These are phyloP conservation scores for Hydnum rufescens DNA, from an alignment of 768 basidiomycete genomes.

Conservation along the genomic window DNA sequence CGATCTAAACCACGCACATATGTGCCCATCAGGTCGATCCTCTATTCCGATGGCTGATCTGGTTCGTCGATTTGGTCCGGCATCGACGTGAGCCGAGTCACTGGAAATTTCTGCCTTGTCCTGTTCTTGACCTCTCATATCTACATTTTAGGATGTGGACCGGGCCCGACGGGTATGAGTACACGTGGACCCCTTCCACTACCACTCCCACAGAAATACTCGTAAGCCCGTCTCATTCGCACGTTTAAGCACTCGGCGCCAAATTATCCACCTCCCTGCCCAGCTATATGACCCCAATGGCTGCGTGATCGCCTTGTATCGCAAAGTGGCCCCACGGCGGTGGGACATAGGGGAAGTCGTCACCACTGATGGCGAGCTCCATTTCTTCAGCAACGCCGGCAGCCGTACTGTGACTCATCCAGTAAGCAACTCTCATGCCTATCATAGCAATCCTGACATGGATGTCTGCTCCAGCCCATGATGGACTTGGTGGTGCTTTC, in stretches of 20 bases:
- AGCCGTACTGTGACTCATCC: constrained; percentile 40
- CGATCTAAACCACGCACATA: neutral
- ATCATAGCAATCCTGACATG: neutral
- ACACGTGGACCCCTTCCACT: constrained; percentile 47
- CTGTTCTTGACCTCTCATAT: constrained; percentile 24
- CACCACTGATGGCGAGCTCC: constrained; percentile 46
- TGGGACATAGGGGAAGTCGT: constrained; percentile 69
- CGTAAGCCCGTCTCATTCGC: constrained; percentile 22
- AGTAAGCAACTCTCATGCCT: constrained; percentile 21
- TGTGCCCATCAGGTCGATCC: constrained; percentile 33
- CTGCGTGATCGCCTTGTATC: constrained; percentile 48
- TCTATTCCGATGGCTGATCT: constrained; percentile 68
- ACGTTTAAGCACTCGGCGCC: constrained; percentile 10
- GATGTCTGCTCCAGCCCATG: constrained; percentile 39
- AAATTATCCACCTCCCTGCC: constrained; percentile 11
- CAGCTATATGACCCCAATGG: constrained; percentile 54
- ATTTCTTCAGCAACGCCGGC: constrained; percentile 61
- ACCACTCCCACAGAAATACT: constrained; percentile 35
- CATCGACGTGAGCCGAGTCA: constrained; percentile 9
- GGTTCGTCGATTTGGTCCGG: constrained; percentile 38
- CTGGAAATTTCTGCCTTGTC: constrained; percentile 11
- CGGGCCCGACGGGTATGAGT: constrained; percentile 63
- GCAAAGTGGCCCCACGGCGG: constrained; percentile 52
- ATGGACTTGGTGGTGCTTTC: constrained; percentile 80
- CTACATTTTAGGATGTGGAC: constrained; percentile 36